Evolutionary conservation across 108 stramenopile species (phyloP).

Genomic region (Cyclotella cryptica): DNA sequence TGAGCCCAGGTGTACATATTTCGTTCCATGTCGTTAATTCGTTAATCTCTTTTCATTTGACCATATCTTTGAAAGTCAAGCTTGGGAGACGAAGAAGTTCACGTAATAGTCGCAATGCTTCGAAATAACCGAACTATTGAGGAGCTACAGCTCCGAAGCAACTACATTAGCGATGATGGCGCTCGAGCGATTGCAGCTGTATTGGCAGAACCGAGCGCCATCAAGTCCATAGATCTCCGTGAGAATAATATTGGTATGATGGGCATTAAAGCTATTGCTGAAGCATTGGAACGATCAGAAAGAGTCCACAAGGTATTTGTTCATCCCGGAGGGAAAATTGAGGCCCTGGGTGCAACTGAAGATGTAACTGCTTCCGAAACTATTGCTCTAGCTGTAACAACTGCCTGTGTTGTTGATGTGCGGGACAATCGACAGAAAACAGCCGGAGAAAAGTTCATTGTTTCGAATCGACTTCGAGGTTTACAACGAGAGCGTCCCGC

Average conservation of each 20-base stretch:
- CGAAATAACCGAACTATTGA: slow-evolving; percentile 71
- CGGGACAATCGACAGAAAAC: slow-evolving; percentile 57
- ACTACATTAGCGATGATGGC: slow-evolving; percentile 75
- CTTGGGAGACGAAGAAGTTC: slow-evolving; percentile 70
- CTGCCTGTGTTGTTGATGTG: slow-evolving; percentile 84
- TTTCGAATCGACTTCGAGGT: background rate
- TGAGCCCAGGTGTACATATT: slow-evolving; percentile 37
- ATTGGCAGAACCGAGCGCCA: slow-evolving; percentile 60
- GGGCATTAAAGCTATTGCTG: slow-evolving; percentile 79
- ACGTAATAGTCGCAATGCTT: slow-evolving; percentile 80
- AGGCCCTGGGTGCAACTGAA: slow-evolving; percentile 75
- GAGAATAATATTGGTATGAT: slow-evolving; percentile 63
- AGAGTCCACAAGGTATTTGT: slow-evolving; percentile 84
- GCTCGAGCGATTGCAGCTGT: slow-evolving; percentile 80
- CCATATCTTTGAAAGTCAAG: slow-evolving; percentile 18
- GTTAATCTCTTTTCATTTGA: too few relatives aligned
- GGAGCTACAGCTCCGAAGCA: slow-evolving; percentile 76
- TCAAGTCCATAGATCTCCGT: slow-evolving; percentile 72
- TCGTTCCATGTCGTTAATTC: too few relatives aligned
- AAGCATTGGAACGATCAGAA: slow-evolving; percentile 74
- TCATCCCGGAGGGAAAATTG: slow-evolving; percentile 88
- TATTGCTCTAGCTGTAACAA: slow-evolving; percentile 58
- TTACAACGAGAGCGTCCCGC: background rate
- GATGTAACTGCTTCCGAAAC: slow-evolving; percentile 24
- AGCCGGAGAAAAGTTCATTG: background rate